Conservation (phyloP, 2,329 filamentous ascomycete species). For the Penicillium vulpinum region DNA sequence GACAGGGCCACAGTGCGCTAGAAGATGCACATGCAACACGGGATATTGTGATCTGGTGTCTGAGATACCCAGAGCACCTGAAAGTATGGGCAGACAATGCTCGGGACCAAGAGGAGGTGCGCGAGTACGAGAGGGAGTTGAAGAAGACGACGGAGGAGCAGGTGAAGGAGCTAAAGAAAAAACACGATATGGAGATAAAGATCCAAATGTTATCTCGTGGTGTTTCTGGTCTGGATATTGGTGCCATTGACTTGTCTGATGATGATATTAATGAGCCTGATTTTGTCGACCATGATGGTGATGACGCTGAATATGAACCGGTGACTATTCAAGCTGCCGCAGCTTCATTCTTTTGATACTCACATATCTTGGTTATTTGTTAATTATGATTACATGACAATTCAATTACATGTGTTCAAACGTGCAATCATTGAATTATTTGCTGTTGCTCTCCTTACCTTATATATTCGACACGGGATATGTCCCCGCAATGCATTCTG, state of each 20-base stretch:
- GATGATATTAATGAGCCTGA: neutral
- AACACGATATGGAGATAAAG: conserved; percentile 5
- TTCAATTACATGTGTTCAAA: neutral
- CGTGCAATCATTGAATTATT: neutral
- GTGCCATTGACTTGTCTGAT: neutral
- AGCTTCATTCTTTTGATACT: conserved; percentile 1
- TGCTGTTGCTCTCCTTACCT: neutral
- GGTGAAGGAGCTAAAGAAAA: conserved; percentile 1
- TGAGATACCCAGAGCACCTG: conserved; percentile 42
- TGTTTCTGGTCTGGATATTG: neutral
- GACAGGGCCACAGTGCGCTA: conserved; percentile 49
- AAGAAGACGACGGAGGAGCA: neutral
- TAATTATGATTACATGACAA: neutral
- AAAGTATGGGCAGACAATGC: conserved; percentile 32
- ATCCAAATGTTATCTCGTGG: conserved; percentile 1
- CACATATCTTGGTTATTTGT: neutral
- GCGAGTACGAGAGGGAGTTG: neutral
- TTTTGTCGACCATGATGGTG: neutral
- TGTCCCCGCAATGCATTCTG: neutral
- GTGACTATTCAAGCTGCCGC: conserved; percentile 1
- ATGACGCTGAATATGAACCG: neutral
- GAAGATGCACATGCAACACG: conserved; percentile 54
- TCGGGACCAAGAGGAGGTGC: conserved; percentile 3
- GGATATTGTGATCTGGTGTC: conserved; percentile 51
- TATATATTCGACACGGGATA: neutral